Conservation (phyloP, 129 eudicot species). For the Helianthus tuberosus region DNA sequence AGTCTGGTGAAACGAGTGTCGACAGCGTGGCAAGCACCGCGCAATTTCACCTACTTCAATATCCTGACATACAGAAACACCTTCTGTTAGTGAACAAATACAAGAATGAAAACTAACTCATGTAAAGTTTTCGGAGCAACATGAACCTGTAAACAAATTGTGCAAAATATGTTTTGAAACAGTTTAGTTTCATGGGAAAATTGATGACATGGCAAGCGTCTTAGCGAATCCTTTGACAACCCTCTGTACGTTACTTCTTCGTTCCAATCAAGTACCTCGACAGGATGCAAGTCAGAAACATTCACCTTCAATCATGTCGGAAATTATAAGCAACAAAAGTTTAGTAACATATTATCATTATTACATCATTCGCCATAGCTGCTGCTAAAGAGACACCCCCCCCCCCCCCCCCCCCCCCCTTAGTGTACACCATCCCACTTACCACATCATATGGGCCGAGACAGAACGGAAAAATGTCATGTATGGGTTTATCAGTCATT, state of each 20-base stretch:
- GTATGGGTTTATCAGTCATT: too few relatives aligned
- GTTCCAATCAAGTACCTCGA: constrained; percentile 33
- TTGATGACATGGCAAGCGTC: constrained; percentile 48
- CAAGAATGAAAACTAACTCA: neutral
- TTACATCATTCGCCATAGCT: neutral
- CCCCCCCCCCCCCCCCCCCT: too few relatives aligned
- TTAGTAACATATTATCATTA: neutral
- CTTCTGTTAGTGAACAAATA: neutral
- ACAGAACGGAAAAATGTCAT: too few relatives aligned
- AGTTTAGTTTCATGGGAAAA: constrained; percentile 33
- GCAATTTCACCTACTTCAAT: constrained; percentile 59
- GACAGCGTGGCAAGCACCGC: constrained; percentile 63
- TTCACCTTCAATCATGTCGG: constrained; percentile 35
- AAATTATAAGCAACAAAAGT: neutral
- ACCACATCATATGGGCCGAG: too few relatives aligned
- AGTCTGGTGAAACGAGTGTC: constrained; percentile 56
- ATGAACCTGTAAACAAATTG: constrained; percentile 63
- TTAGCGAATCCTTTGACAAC: constrained; percentile 45
- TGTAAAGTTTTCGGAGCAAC: neutral
- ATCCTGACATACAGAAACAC: constrained; percentile 40
- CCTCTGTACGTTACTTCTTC: constrained; percentile 45
- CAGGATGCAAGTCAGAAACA: constrained; percentile 33
- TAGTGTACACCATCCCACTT: too few relatives aligned
- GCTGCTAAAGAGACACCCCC: too few relatives aligned
- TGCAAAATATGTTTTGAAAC: constrained; percentile 40